A percentile compares a stretch with the other conserved stretches of the same genome.
phyloP scores from a whole-genome alignment of 192 early-diverging fungal genomes.

The Hyaloraphidium curvatum region DNA sequence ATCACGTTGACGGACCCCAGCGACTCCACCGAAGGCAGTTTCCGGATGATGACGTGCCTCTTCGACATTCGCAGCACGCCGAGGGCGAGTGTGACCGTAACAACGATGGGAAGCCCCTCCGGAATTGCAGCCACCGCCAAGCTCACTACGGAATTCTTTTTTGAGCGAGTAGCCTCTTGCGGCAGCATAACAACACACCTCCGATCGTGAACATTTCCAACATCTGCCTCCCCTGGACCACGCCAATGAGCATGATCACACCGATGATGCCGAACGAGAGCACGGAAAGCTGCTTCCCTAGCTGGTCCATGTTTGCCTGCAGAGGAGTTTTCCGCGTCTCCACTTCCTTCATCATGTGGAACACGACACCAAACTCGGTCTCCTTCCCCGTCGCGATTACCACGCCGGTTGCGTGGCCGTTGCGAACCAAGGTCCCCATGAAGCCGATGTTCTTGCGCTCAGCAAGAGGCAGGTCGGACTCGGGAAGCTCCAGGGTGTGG shows the following conservation, averaged over 20 bases:
- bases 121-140: constrained; percentile 97
- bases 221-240: constrained; percentile 71
- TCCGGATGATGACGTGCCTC: constrained; percentile 81
- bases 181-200: constrained; percentile 17
- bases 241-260: constrained; percentile 64
- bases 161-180: neutral
- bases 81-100: constrained; percentile 84
- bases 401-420: constrained; percentile 73
- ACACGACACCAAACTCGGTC: constrained; percentile 90
- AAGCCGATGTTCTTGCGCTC: constrained; percentile 77
- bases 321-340: constrained; percentile 81
- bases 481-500: constrained; percentile 14
- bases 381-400: constrained; percentile 73
- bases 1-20: constrained; percentile 86
- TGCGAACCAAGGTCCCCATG: constrained; percentile 83
- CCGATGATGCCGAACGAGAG: constrained; percentile 74
- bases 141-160: constrained; percentile 28
- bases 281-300: constrained; percentile 68
- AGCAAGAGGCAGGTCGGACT: constrained; percentile 34
- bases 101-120: constrained; percentile 90
- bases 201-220: constrained; percentile 95
- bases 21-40: constrained; percentile 84
- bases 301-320: constrained; percentile 84
- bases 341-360: constrained; percentile 79
- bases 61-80: constrained; percentile 86